Base-by-base conservation (phyloP, 164 flowering plant genomes). In the Vitis rotundifolia region DNA sequence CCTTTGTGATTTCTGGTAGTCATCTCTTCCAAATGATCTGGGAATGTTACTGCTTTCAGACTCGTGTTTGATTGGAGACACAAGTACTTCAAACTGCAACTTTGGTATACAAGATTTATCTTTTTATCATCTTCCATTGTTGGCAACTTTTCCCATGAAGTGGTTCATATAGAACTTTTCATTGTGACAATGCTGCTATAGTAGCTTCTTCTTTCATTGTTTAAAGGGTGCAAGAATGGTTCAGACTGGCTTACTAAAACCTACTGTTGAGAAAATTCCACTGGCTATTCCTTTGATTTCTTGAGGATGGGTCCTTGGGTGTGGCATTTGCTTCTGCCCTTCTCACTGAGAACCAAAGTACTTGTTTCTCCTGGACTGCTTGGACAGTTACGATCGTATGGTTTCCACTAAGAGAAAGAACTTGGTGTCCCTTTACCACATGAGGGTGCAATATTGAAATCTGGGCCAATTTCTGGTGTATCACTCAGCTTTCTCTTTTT, bases 401-500 rank as follows among this genome's bases (percentile, higher is more conserved):
- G 26, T 22, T 22, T 22, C 26, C 2, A 2, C 26, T 22, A 22
- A 22, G 26, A 22, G 26, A 1, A 22, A 22, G 26, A 22, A 22
- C 0, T 22, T 22, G 26, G 26, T 1, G 2, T 22, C 26, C 26
- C 26, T 0, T 0, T 2, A 22, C 7, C 44, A 37, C 6, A 37
- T 37, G 44, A 0, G 7, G 44, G 44, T 37, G 44, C 44, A 37
- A 3, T 37, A 37, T 6, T 47, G 61, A 12, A 49, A 37, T 28
- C 26, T 16, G 49, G 12, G 49, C 15, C 44, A 64, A 59, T 57
- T 14, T 19, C 63, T 44, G 48, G 28, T 63, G 47, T 22, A 52
- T 44, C 62, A 68, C 14, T 65, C 10, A 12, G 37, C 72, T 59
- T 74, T 71, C 70, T 71, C 80, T 53, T 76, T 49, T 69, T 68